Evolutionary conservation across 1,284 basidiomycete genomes (phyloP).

Genomic region (Heterobasidion irregulare): DNA sequence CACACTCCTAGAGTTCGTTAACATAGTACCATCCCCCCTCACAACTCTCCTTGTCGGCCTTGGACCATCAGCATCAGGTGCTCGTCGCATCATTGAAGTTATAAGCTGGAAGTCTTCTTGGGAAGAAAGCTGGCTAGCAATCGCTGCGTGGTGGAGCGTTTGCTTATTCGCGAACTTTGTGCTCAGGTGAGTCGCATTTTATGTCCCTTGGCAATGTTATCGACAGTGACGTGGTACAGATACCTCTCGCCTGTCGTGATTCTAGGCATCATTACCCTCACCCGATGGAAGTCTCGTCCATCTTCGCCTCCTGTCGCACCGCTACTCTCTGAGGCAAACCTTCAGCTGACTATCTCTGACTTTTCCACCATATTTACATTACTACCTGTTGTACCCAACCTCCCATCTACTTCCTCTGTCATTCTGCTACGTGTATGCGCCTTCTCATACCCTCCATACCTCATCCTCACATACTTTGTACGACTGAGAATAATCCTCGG

Average conservation of each 20-base stretch:
- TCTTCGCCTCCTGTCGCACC: conserved; percentile 18
- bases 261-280: conserved; percentile 23
- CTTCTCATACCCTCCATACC: conserved; percentile 51
- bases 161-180: conserved; percentile 54
- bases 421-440: conserved; percentile 37
- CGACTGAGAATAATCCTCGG: conserved; percentile 54
- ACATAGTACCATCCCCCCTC: conserved; percentile 51
- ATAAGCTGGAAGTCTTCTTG: conserved; percentile 54
- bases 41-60: conserved; percentile 50
- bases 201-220: not conserved
- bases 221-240: conserved; percentile 17
- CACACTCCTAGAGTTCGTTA: conserved; percentile 40
- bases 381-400: conserved; percentile 24
- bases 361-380: conserved; percentile 46
- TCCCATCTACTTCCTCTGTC: conserved; percentile 19
- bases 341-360: conserved; percentile 48
- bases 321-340: conserved; percentile 52
- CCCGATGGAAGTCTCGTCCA: conserved; percentile 20
- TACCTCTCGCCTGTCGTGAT: conserved; percentile 35
- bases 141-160: conserved; percentile 72
- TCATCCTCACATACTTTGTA: conserved; percentile 45
- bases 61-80: conserved; percentile 40
- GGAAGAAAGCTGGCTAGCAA: conserved; percentile 60
- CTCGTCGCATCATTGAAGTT: conserved; percentile 45
- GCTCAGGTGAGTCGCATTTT: conserved; percentile 39